These are phyloP conservation scores for Tillandsia fasciculata DNA, from an alignment of 176 grass and related monocot genomes.

Conservation along the genomic window DNA sequence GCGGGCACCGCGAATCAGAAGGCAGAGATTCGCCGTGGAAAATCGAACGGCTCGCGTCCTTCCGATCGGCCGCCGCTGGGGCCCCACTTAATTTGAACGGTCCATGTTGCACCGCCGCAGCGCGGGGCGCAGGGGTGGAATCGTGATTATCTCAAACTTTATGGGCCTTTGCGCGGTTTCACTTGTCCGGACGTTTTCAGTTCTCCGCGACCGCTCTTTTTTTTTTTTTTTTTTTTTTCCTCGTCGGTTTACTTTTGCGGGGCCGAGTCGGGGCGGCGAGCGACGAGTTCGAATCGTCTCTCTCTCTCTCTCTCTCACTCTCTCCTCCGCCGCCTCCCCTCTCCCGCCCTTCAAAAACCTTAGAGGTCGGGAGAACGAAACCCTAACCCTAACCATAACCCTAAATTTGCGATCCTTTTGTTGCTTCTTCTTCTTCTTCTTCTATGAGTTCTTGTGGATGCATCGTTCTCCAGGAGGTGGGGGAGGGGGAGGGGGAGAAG, in stretches of 20 bases:
- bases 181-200: constrained; percentile 17
- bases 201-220: constrained; percentile 62
- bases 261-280: neutral
- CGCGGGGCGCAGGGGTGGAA: neutral
- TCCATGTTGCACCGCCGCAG: neutral
- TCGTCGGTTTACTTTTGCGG: neutral
- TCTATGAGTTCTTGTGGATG: constrained; percentile 61
- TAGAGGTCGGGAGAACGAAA: neutral
- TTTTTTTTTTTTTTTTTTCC: no score
- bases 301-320: neutral
- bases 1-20: no score
- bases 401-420: neutral
- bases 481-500: constrained; percentile 36
- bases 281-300: neutral
- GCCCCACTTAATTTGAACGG: neutral
- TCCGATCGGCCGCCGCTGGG: no score
- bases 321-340: neutral
- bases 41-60: no score
- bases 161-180: neutral
- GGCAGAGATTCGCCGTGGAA: no score
- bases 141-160: constrained; percentile 12
- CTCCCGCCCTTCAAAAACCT: neutral
- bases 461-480: constrained; percentile 53
- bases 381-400: neutral
- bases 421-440: constrained; percentile 18